Evolutionary conservation across 768 basidiomycete species (phyloP).

Genomic region (Termitomyces sp.): DNA sequence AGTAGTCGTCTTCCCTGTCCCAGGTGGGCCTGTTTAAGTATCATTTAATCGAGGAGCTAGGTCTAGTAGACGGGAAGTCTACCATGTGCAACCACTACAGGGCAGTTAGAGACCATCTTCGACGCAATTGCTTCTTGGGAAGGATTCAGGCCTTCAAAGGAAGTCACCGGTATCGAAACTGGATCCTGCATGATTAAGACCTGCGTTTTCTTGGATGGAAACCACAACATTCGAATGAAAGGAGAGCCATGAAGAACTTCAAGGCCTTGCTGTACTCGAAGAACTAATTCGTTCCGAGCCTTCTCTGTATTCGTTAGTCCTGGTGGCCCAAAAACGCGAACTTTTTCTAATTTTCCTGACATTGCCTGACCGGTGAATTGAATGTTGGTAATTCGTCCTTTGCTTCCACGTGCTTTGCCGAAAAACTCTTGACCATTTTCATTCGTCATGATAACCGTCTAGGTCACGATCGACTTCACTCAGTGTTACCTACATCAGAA

Average conservation of each 20-base stretch:
- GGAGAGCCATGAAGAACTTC: conserved; percentile 19
- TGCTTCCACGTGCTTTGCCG: conserved; percentile 23
- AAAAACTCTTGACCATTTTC: conserved; percentile 21
- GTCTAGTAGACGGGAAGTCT: neutral
- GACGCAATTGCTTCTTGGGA: conserved; percentile 31
- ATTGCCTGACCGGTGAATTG: conserved; percentile 14
- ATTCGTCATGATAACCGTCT: conserved; percentile 28
- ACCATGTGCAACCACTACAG: conserved; percentile 36
- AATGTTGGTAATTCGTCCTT: conserved; percentile 32
- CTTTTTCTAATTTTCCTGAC: conserved; percentile 19
- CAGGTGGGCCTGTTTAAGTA: conserved; percentile 34
- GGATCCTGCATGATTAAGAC: neutral
- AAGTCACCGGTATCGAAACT: neutral
- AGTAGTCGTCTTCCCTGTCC: conserved; percentile 48
- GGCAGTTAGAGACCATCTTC: conserved; percentile 26
- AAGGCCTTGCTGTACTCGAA: conserved; percentile 26
- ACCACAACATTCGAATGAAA: conserved; percentile 37
- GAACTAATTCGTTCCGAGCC: conserved; percentile 31
- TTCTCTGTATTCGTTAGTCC: conserved; percentile 32
- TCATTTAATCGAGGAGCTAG: neutral
- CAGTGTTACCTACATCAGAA: neutral
- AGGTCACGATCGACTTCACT: neutral
- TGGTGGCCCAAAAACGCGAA: conserved; percentile 37
- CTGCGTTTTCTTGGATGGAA: conserved; percentile 15
- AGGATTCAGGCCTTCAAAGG: conserved; percentile 21